Evolutionary conservation across 352 stramenopile species (phyloP), one percentile per base, ranked within the genome.

Genomic region (Poterioochromonas sp.): DNA sequence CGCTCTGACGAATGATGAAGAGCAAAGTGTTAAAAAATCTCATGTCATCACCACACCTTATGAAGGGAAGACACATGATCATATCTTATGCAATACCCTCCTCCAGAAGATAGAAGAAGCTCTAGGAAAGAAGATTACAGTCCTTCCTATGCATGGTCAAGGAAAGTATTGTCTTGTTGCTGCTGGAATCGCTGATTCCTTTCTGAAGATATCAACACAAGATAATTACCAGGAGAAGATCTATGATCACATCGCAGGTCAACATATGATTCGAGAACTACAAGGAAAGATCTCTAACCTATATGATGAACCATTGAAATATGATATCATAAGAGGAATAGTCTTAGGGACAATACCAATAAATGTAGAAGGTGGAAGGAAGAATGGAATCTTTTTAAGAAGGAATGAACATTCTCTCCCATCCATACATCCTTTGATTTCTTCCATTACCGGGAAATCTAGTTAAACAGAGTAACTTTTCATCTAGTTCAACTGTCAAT

Each of bases 301-400:
- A 0, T 81, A 92, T 76, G 93, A 92, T 0, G 90, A 90, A 37
- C 83, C 89, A 76, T 86, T 97, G n/a, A 91, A 90, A 64, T 90
- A n/a, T n/a, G n/a, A n/a, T n/a, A n/a, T n/a, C n/a, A n/a, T n/a
- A n/a, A n/a, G n/a, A n/a, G n/a, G n/a, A n/a, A n/a, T n/a, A n/a
- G n/a, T n/a, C n/a, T n/a, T n/a, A n/a, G n/a, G n/a, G n/a, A n/a
- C n/a, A n/a, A n/a, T n/a, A n/a, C n/a, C n/a, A n/a, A n/a, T n/a
- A n/a, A n/a, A n/a, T n/a, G n/a, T n/a, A n/a, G n/a, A n/a, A n/a
- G n/a, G n/a, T n/a, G n/a, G n/a, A n/a, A n/a, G n/a, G n/a, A n/a
- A n/a, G n/a, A n/a, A n/a, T n/a, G n/a, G n/a, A n/a, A n/a, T n/a
- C n/a, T n/a, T n/a, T n/a, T n/a, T n/a, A n/a, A n/a, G n/a, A n/a